Conservation (phyloP, 2,329 filamentous ascomycete genomes). For the Elsinoe perseae region DNA sequence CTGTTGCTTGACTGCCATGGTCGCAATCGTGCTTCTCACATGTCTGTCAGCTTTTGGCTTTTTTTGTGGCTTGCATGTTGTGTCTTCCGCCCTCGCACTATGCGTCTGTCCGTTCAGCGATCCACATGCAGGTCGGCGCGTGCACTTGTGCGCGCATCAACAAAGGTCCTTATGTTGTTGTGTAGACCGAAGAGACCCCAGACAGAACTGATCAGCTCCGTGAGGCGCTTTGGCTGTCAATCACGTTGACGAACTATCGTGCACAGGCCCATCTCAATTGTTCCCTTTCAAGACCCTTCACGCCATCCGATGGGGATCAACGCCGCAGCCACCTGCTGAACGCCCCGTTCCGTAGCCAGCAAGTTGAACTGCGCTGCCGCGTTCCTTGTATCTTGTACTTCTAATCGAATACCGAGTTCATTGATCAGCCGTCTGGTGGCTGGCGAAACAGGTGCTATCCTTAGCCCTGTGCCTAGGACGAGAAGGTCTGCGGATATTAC, state of each 20-base stretch:
- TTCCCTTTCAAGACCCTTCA: conserved; percentile 37
- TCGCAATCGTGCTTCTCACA: not conserved
- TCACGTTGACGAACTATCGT: conserved; percentile 6
- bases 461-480: conserved; percentile 75
- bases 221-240: not conserved
- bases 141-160: not conserved
- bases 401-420: conserved; percentile 72
- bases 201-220: conserved; percentile 3
- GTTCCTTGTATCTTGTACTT: conserved; percentile 86
- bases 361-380: conserved; percentile 92
- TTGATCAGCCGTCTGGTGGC: conserved; percentile 65
- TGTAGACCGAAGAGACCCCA: conserved; percentile 8
- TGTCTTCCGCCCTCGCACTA: conserved; percentile 1
- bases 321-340: conserved; percentile 76
- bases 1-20: not conserved
- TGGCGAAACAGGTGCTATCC: conserved; percentile 68
- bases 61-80: conserved; percentile 5
- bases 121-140: not conserved
- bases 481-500: conserved; percentile 60
- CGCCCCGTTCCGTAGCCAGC: conserved; percentile 85
- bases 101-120: not conserved
- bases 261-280: conserved; percentile 1
- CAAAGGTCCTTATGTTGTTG: not conserved
- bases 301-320: conserved; percentile 80
- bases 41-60: not conserved